Evolutionary conservation across 129 eudicot genomes (phyloP).

Genomic region (Heracleum sosnowskyi): DNA sequence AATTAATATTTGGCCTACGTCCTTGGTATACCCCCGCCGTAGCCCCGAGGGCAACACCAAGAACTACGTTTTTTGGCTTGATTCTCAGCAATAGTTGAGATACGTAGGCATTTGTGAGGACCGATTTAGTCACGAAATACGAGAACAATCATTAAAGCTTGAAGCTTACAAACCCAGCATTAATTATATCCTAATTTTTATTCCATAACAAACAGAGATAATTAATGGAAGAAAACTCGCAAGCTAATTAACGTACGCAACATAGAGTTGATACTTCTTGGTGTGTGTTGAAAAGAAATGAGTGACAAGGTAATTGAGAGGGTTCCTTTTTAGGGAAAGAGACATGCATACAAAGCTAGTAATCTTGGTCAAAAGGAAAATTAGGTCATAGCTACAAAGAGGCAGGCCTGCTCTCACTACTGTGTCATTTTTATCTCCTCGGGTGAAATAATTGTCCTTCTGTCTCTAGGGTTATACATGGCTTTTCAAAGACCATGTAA

Average conservation of each 20-base stretch:
- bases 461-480: constrained; percentile 15
- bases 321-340: constrained; percentile 31
- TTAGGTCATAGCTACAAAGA: constrained; percentile 16
- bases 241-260: not conserved
- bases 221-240: not conserved
- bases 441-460: constrained; percentile 30
- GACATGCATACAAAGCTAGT: constrained; percentile 13
- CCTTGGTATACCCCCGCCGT: no score
- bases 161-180: no score
- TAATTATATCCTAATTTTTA: no score
- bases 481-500: not conserved
- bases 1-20: no score
- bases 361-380: constrained; percentile 23
- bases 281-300: not conserved
- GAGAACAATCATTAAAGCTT: no score
- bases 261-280: not conserved
- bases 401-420: constrained; percentile 15
- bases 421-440: not conserved
- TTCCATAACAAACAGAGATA: no score
- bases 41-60: no score
- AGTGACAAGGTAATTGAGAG: constrained; percentile 15
- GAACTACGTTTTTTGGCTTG: no score
- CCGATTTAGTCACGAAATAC: no score
- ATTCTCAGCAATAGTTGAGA: no score
- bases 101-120: no score